phyloP scores from a whole-genome alignment of 2,329 filamentous ascomycete genomes.

The Claviceps spartinae region DNA sequence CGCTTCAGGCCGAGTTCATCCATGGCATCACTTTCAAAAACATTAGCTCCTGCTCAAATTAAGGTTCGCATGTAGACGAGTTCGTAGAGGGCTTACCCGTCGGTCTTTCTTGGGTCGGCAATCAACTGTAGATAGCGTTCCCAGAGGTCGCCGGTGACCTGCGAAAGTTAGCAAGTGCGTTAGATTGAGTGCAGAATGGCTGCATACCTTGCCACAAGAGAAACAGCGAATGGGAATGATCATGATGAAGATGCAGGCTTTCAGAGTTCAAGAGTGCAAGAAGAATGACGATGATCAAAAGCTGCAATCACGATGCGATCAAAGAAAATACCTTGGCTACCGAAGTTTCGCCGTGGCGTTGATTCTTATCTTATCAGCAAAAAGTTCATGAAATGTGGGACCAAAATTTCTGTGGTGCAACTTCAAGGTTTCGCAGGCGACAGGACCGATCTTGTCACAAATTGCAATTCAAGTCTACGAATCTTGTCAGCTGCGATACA shows the following conservation, averaged over 20 bases:
- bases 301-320: slow-evolving; percentile 2
- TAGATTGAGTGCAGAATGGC: not conserved
- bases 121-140: slow-evolving; percentile 86
- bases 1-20: slow-evolving; percentile 84
- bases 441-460: not conserved
- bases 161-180: slow-evolving; percentile 17
- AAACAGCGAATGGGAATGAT: slow-evolving; percentile 98
- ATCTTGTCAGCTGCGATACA: slow-evolving; percentile 3
- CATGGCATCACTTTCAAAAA: slow-evolving; percentile 66
- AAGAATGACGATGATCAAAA: not conserved
- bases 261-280: not conserved
- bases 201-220: slow-evolving; percentile 85
- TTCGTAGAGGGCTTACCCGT: slow-evolving; percentile 45
- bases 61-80: not conserved
- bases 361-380: slow-evolving; percentile 28
- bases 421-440: not conserved
- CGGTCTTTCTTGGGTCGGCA: slow-evolving; percentile 54
- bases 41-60: not conserved
- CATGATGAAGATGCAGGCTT: slow-evolving; percentile 39
- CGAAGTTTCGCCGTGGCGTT: slow-evolving; percentile 17
- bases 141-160: slow-evolving; percentile 97
- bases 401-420: slow-evolving; percentile 23
- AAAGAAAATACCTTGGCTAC: slow-evolving; percentile 13
- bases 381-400: slow-evolving; percentile 24
- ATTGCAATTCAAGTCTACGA: not conserved